These are phyloP conservation scores for Eucommia ulmoides DNA, from an alignment of 257 asterid species.

Conservation along the genomic window DNA sequence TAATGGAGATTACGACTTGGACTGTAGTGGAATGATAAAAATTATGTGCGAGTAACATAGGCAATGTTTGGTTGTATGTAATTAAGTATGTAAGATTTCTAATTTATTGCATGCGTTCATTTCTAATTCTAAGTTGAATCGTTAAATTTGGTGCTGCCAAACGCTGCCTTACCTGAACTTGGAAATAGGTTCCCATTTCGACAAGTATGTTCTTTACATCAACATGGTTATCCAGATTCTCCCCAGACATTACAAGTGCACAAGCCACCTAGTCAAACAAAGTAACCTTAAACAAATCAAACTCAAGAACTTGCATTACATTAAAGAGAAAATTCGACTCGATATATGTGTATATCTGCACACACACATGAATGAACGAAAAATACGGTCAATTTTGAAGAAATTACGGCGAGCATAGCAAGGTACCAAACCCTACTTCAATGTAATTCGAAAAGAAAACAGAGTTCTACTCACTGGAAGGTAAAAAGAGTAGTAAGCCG, in stretches of 20 bases:
- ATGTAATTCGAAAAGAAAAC: background rate
- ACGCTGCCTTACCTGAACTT: slow-evolving; percentile 69
- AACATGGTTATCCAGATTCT: slow-evolving; percentile 49
- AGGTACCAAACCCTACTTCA: no score
- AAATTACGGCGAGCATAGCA: no score
- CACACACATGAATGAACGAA: no score
- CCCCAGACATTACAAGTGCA: slow-evolving; percentile 85
- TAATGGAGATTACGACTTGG: no score
- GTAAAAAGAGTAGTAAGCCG: slow-evolving; percentile 93
- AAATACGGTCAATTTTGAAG: no score
- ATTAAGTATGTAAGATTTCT: background rate
- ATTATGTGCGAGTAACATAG: no score
- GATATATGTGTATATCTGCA: no score
- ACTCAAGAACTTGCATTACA: no score
- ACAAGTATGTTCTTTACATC: slow-evolving; percentile 57
- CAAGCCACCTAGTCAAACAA: slow-evolving; percentile 64
- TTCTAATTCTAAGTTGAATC: background rate
- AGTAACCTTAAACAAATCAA: no score
- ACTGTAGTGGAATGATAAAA: no score
- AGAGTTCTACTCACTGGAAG: slow-evolving; percentile 53
- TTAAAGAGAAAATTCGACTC: no score
- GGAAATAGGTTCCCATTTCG: slow-evolving; percentile 90
- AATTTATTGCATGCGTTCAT: background rate
- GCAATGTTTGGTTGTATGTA: background rate
- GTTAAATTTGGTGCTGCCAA: background rate